Conservation (phyloP, 1,284 basidiomycete genomes). For the Rhodofomes roseus region DNA sequence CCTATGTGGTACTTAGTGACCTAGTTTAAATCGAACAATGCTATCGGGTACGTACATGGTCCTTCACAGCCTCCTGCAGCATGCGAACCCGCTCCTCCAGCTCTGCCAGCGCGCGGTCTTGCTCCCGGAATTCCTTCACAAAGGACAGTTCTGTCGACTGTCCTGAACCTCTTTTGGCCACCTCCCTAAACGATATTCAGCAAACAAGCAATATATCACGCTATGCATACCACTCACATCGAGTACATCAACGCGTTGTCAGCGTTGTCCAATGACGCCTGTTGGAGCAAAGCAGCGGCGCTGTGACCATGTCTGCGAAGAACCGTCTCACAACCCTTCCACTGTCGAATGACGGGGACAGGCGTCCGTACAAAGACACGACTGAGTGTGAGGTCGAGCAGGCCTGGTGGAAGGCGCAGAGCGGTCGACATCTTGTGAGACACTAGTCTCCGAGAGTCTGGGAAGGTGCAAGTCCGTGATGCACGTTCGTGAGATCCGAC, state of each 20-base stretch:
- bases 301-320: background rate
- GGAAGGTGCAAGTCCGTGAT: no score
- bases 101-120: conserved; percentile 11
- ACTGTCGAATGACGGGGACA: background rate
- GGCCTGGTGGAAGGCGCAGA: background rate
- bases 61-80: conserved; percentile 15
- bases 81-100: conserved; percentile 19
- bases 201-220: background rate
- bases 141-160: background rate
- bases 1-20: background rate
- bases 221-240: background rate
- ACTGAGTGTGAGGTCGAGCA: background rate
- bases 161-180: background rate
- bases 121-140: background rate
- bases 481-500: no score
- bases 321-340: background rate
- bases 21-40: background rate
- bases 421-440: background rate
- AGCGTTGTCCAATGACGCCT: background rate
- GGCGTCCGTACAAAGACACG: background rate
- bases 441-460: no score
- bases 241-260: background rate
- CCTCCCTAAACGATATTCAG: background rate
- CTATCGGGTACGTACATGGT: conserved; percentile 11
- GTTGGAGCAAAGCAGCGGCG: background rate